Evolutionary conservation across 306 rosid genomes (phyloP), one percentile per base, ranked within the genome.

Genomic region (Cajanus cajan): DNA sequence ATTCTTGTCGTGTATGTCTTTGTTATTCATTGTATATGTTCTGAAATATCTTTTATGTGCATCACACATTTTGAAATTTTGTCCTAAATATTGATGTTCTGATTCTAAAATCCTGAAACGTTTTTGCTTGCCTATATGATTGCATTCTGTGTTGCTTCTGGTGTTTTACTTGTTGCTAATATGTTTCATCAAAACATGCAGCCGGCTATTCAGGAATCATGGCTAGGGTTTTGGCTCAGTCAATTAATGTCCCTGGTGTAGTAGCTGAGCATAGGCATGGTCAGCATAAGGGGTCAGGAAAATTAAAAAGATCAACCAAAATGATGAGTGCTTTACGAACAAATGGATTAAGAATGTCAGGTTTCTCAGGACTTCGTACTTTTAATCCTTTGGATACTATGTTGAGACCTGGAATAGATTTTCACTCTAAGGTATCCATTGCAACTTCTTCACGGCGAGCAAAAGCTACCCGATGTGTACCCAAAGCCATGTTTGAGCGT

Each of bases 401-500:
- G 85, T 81, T 79, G 36, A 87, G 85, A 75, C 91, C 89, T 65
- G 72, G 88, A 62, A 79, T 73, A 34, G 91, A 90, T 84, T 89
- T 92, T 54, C 86, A 76, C 76, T 86, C 96, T 8, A 87, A 66
- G 81, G 87, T 92, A 83, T 63, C 87, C 63, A 41, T 78, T 8
- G 78, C 91, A 39, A 80, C 86, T 77, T 83, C 92, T 51, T 84
- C 90, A 24, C 73, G 85, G 47, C 76, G 87, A 48, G 78, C 65
- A 76, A 93, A 73, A 87, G 92, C 93, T 61, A 87, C 87, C 54
- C 87, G 94, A 85, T 73, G 89, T 52, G 87, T 81, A 11, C 94
- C 97, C 28, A 93, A 76, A 75, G 99, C 99, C 68, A 95, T 95
- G 99, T 95, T 95, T 69, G 99, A 95, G 90, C 96, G 99, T 44